Evolutionary conservation across 768 basidiomycete genomes (phyloP).

Genomic region (Termitomyces sp.): DNA sequence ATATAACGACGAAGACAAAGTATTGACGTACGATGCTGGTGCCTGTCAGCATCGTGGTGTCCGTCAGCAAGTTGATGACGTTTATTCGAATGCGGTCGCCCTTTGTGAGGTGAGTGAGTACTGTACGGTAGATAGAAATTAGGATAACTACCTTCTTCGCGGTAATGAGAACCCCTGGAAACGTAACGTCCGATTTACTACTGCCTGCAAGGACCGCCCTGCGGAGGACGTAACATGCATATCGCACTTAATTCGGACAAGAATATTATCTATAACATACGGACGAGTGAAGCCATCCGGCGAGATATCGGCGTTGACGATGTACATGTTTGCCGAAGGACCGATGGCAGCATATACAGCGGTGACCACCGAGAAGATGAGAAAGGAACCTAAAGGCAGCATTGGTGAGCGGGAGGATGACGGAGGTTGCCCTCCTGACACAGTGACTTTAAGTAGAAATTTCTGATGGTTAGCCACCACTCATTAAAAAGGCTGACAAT

Average conservation of each 20-base stretch:
- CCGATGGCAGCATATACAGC: not conserved
- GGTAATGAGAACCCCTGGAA: not conserved
- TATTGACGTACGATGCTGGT: constrained; percentile 2
- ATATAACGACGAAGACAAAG: not conserved
- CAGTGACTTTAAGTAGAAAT: not conserved
- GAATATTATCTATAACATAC: not conserved
- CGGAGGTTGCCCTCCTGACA: not conserved
- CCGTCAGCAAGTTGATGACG: not conserved
- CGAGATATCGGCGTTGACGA: not conserved
- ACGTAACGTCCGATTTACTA: not conserved
- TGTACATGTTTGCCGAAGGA: not conserved
- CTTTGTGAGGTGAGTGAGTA: not conserved
- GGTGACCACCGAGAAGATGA: not conserved
- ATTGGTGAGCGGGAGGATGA: not conserved
- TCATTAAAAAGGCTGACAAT: not conserved
- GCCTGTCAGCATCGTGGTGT: constrained; percentile 1
- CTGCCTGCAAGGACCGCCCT: not conserved
- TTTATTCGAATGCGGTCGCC: not conserved
- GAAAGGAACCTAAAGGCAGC: not conserved
- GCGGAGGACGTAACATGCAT: no score
- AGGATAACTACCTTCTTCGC: not conserved
- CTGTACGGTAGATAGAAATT: no score
- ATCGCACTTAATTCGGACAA: not conserved
- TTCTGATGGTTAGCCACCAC: not conserved
- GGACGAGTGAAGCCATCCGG: not conserved